These are phyloP conservation scores for Colletotrichum truncatum DNA, from an alignment of 2,329 filamentous ascomycete species.

Conservation along the genomic window DNA sequence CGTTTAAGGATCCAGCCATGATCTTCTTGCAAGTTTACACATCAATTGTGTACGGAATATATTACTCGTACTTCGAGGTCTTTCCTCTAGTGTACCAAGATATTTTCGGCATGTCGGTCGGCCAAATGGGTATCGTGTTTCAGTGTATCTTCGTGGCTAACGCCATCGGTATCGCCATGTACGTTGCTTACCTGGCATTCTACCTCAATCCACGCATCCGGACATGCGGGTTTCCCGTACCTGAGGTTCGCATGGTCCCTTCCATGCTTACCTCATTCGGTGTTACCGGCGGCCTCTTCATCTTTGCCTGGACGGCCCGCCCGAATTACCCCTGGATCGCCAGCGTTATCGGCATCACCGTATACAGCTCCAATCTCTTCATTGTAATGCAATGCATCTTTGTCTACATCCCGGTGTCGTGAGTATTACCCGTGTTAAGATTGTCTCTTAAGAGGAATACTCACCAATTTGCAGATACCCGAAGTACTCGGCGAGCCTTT, in stretches of 20 bases:
- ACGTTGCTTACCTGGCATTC: conserved; percentile 44
- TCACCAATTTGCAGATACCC: no score
- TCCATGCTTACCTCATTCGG: conserved; percentile 45
- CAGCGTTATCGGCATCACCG: conserved; percentile 48
- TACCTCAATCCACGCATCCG: conserved; percentile 23
- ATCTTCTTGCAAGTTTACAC: conserved; percentile 52
- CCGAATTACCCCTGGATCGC: conserved; percentile 39
- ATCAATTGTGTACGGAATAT: conserved; percentile 49
- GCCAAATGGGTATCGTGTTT: conserved; percentile 52
- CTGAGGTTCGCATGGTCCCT: conserved; percentile 38
- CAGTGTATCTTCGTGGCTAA: conserved; percentile 49
- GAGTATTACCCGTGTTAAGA: no score
- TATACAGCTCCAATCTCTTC: conserved; percentile 43
- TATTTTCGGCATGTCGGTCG: conserved; percentile 54
- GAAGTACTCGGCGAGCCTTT: no score
- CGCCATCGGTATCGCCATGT: conserved; percentile 44
- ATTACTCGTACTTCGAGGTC: conserved; percentile 58
- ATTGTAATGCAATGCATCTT: conserved; percentile 41
- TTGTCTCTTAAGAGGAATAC: no score
- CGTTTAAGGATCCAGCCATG: conserved; percentile 50
- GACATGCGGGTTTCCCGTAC: background rate
- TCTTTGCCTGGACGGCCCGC: conserved; percentile 47
- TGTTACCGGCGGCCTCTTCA: conserved; percentile 47
- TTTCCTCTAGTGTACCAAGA: conserved; percentile 56
- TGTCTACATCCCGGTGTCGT: conserved; percentile 41